Evolutionary conservation across 495 filamentous ascomycete species (phyloP).

Genomic region (Aspergillus indologenus): DNA sequence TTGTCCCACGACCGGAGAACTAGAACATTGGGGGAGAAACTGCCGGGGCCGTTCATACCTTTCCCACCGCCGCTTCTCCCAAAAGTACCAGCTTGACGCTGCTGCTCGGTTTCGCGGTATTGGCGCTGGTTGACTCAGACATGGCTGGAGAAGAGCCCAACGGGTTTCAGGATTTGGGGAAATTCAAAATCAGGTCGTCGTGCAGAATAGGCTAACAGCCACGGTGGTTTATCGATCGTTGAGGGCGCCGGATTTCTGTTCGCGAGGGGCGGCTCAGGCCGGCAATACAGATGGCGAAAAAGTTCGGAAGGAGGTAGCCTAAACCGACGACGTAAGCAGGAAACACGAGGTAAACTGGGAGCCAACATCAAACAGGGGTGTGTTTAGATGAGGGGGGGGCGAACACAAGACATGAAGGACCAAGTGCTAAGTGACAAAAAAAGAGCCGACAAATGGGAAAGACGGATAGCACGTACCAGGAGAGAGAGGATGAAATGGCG

Average conservation of each 20-base stretch:
- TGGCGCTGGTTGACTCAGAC: constrained; percentile 47
- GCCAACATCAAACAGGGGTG: constrained; percentile 16
- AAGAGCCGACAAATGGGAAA: constrained; percentile 16
- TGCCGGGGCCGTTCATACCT: constrained; percentile 56
- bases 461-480: constrained; percentile 19
- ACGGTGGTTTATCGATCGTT: constrained; percentile 26
- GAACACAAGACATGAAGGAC: background rate
- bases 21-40: constrained; percentile 7
- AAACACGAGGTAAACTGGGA: constrained; percentile 20
- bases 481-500: constrained; percentile 21
- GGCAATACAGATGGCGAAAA: constrained; percentile 6
- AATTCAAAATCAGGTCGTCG: constrained; percentile 34
- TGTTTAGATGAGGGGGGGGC: constrained; percentile 11
- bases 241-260: constrained; percentile 27
- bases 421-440: background rate
- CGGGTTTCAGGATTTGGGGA: constrained; percentile 8
- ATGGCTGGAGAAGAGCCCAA: constrained; percentile 30
- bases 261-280: constrained; percentile 18
- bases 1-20: constrained; percentile 21
- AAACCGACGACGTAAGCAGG: constrained; percentile 20
- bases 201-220: constrained; percentile 30
- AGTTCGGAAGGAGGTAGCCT: constrained; percentile 21
- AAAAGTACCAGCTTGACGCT: constrained; percentile 98
- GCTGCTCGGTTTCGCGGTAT: constrained; percentile 90
- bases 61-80: constrained; percentile 95